Evolutionary conservation across 2,329 filamentous ascomycete species (phyloP).

Genomic region (Fusarium keratoplasticum): DNA sequence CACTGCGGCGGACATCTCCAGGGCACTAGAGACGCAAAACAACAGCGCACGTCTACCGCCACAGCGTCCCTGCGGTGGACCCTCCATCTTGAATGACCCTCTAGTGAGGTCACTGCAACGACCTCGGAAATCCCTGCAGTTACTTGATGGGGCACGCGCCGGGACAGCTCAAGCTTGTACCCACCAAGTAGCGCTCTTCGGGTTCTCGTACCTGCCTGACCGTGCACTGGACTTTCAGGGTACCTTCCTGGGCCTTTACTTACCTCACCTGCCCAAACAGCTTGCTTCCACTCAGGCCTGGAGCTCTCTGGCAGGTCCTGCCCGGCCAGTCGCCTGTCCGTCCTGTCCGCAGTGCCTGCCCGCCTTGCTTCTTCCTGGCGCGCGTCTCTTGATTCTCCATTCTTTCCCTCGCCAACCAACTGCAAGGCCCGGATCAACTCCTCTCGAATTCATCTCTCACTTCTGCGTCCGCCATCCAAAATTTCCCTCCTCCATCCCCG

Average conservation of each 20-base stretch:
- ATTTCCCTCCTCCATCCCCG: slow-evolving; percentile 32
- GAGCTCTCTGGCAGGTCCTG: slow-evolving; percentile 29
- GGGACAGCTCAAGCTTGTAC: background rate
- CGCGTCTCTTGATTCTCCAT: slow-evolving; percentile 37
- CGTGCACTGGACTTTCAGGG: slow-evolving; percentile 12
- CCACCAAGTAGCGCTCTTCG: slow-evolving; percentile 8
- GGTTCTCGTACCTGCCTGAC: slow-evolving; percentile 21
- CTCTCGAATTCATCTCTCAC: slow-evolving; percentile 36
- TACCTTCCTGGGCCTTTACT: slow-evolving; percentile 13
- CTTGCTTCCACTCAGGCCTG: slow-evolving; percentile 14
- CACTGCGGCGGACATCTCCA: background rate
- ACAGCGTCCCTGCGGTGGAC: slow-evolving; percentile 31
- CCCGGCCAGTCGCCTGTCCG: slow-evolving; percentile 15
- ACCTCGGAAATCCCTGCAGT: background rate
- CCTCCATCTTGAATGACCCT: slow-evolving; percentile 33
- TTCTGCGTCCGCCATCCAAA: slow-evolving; percentile 26
- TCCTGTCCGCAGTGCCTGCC: slow-evolving; percentile 8
- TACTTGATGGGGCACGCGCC: background rate
- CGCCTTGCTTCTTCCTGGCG: slow-evolving; percentile 40
- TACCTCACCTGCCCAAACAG: slow-evolving; percentile 16
- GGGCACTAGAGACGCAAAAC: slow-evolving; percentile 21
- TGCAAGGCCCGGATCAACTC: slow-evolving; percentile 34
- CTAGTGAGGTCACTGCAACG: slow-evolving; percentile 26
- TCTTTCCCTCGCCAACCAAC: slow-evolving; percentile 41
- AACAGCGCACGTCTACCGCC: slow-evolving; percentile 32